Percentiles rank a stretch among this genome's conserved stretches.
Evolutionary conservation across 495 filamentous ascomycete species (phyloP).

Genomic region (Polyplosphaeria fusca): DNA sequence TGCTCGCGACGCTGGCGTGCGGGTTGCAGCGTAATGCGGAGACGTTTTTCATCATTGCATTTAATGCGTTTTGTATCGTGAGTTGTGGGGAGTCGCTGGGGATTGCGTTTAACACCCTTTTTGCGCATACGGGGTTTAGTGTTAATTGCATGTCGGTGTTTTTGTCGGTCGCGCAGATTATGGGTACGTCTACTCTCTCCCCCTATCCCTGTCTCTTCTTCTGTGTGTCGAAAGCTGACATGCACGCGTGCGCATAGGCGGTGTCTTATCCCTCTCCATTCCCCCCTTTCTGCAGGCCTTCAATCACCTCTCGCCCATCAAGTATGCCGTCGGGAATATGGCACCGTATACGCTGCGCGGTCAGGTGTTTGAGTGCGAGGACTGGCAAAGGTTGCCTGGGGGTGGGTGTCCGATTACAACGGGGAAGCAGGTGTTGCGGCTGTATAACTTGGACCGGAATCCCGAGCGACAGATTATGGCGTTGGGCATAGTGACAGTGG

Average conservation of each 20-base stretch:
- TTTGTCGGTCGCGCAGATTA: constrained; percentile 61
- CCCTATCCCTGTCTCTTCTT: background rate
- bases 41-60: constrained; percentile 63
- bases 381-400: constrained; percentile 50
- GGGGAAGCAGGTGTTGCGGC: constrained; percentile 59
- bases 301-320: constrained; percentile 68
- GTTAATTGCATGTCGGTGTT: constrained; percentile 65
- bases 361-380: constrained; percentile 59
- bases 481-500: constrained; percentile 56
- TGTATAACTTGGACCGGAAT: constrained; percentile 61
- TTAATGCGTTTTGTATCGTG: constrained; percentile 69
- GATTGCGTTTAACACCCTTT: constrained; percentile 74
- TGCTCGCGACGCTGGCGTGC: constrained; percentile 57
- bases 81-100: constrained; percentile 71
- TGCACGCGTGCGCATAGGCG: constrained; percentile 45
- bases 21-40: constrained; percentile 58
- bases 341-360: constrained; percentile 56
- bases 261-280: constrained; percentile 64
- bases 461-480: constrained; percentile 57
- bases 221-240: background rate
- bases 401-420: constrained; percentile 60
- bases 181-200: constrained; percentile 41
- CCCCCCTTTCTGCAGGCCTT: constrained; percentile 61
- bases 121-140: constrained; percentile 70
- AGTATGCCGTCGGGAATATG: constrained; percentile 62